These are phyloP conservation scores for Dictyostelium firmibasis DNA, from an alignment of 78 protist species.

Conservation along the genomic window DNA sequence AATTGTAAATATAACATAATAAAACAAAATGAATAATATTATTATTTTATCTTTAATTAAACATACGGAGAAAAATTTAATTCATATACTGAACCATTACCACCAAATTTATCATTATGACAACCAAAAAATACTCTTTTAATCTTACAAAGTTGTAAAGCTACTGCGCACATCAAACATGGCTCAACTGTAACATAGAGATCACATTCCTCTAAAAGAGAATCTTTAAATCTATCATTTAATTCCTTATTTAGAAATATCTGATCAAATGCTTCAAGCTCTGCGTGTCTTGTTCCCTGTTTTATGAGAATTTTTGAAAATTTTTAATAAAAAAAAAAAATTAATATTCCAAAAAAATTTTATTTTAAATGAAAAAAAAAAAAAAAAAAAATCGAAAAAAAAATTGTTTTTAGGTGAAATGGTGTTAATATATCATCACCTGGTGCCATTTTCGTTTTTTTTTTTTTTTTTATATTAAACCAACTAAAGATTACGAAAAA, in stretches of 20 bases:
- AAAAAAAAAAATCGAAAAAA: neutral
- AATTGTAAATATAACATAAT: neutral
- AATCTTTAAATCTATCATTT: neutral
- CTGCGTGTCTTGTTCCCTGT: slow-evolving; percentile 77
- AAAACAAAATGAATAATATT: too few relatives aligned
- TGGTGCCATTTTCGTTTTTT: neutral
- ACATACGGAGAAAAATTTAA: slow-evolving; percentile 9
- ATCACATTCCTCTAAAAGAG: slow-evolving; percentile 34
- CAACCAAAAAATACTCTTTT: slow-evolving; percentile 63
- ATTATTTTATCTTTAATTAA: too few relatives aligned
- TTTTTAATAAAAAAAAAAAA: neutral
- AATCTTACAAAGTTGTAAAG: slow-evolving; percentile 23
- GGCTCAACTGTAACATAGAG: slow-evolving; percentile 73
- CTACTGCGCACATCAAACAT: slow-evolving; percentile 72
- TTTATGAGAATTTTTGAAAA: neutral
- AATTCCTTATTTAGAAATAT: slow-evolving; percentile 25
- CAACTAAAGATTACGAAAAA: neutral
- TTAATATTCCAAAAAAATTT: neutral
- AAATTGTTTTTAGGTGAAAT: too few relatives aligned
- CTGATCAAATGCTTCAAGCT: slow-evolving; percentile 56
- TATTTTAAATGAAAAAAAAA: neutral
- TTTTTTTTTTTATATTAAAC: too few relatives aligned
- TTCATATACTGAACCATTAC: slow-evolving; percentile 55
- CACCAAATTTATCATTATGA: slow-evolving; percentile 73
- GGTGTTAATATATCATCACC: neutral